Evolutionary conservation across 495 filamentous ascomycete genomes (phyloP).

Genomic region (Cercophora samala): DNA sequence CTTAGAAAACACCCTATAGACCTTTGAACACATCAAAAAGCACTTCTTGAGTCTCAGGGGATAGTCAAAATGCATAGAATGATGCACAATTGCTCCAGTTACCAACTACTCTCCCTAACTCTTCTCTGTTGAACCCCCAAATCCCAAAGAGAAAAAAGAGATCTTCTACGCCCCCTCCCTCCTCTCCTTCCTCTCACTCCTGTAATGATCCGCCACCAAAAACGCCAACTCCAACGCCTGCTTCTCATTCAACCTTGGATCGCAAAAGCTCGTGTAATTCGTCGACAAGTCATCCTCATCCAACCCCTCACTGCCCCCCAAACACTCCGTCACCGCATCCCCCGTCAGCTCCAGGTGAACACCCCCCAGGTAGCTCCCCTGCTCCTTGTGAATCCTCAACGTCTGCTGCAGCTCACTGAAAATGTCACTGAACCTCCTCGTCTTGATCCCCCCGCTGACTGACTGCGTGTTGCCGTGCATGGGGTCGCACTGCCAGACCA

Average conservation of each 20-base stretch:
- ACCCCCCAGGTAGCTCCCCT: conserved; percentile 82
- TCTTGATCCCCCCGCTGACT: conserved; percentile 76
- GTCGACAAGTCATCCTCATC: conserved; percentile 81
- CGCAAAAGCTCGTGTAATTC: conserved; percentile 93
- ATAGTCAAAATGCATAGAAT: background rate
- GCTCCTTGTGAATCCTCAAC: conserved; percentile 75
- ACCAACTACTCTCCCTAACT: background rate
- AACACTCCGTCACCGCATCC: conserved; percentile 93
- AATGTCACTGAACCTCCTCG: conserved; percentile 80
- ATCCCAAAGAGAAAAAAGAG: background rate
- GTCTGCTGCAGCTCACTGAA: conserved; percentile 78
- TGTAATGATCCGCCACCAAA: conserved; percentile 78
- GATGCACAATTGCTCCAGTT: background rate
- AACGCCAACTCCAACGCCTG: conserved; percentile 95
- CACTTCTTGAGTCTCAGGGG: too few relatives aligned
- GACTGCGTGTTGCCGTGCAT: conserved; percentile 89
- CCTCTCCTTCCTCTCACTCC: conserved; percentile 36
- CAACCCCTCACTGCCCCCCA: conserved; percentile 84
- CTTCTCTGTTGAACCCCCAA: background rate
- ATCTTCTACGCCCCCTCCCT: background rate
- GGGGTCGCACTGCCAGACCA: conserved; percentile 97
- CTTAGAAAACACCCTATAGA: too few relatives aligned
- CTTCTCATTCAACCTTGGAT: conserved; percentile 94
- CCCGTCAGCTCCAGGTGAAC: conserved; percentile 94
- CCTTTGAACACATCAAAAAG: background rate